phyloP scores from a whole-genome alignment of 331 rosid genomes.

The Acacia pycnantha region DNA sequence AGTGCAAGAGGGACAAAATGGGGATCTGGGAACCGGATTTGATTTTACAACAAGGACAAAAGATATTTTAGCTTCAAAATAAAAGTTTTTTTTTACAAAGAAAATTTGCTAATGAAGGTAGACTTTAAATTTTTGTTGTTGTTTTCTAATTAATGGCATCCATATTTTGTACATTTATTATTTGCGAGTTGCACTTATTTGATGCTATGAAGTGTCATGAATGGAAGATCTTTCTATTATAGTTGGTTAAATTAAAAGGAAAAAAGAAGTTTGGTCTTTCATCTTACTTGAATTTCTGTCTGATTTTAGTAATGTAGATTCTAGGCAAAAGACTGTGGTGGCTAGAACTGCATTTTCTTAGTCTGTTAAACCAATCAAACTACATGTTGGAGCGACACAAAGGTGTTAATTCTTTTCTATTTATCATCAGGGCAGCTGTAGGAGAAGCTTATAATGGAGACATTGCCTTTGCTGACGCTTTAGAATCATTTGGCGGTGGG shows the following conservation, averaged over 20 bases:
- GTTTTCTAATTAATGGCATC: neutral
- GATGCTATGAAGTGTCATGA: neutral
- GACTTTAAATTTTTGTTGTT: neutral
- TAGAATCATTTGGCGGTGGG: conserved; percentile 90
- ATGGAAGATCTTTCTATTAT: conserved; percentile 17
- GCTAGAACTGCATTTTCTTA: conserved; percentile 12
- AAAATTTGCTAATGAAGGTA: neutral
- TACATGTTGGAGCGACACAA: conserved; percentile 14
- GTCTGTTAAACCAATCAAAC: conserved; percentile 9
- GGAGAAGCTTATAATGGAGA: conserved; percentile 88
- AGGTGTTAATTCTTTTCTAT: conserved; percentile 30
- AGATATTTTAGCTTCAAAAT: neutral
- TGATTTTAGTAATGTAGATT: conserved; percentile 9
- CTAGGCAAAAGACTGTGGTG: conserved; percentile 10
- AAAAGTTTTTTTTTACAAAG: neutral
- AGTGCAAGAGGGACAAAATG: neutral
- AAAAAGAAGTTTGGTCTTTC: neutral
- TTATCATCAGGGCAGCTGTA: conserved; percentile 64
- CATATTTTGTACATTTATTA: neutral
- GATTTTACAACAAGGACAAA: neutral
- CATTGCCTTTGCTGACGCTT: conserved; percentile 71
- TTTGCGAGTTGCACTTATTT: neutral
- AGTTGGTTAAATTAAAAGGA: conserved; percentile 10
- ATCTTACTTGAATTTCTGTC: conserved; percentile 17
- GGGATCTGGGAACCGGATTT: neutral